phyloP scores from a whole-genome alignment of 345 rosid genomes.

The Acer negundo region DNA sequence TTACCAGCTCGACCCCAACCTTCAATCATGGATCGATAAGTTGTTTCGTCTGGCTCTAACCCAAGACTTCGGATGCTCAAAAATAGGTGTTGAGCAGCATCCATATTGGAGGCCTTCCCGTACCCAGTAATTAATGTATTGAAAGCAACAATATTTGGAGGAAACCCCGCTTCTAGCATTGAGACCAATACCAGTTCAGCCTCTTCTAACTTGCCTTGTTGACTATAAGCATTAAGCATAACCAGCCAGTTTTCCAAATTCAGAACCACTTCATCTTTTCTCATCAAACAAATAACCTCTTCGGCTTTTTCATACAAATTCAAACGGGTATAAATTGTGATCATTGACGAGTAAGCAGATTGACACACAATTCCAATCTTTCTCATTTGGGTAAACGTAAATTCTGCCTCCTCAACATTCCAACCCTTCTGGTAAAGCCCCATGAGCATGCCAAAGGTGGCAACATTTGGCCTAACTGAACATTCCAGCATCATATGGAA shows the following conservation, averaged over 20 bases:
- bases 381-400: conserved; percentile 69
- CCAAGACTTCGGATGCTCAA: conserved; percentile 44
- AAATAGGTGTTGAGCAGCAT: conserved; percentile 62
- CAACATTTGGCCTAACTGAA: conserved; percentile 70
- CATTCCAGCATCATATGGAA: conserved; percentile 75
- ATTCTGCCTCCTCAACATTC: conserved; percentile 78
- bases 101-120: conserved; percentile 75
- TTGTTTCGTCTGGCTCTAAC: conserved; percentile 77
- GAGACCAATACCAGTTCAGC: conserved; percentile 60
- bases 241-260: conserved; percentile 84
- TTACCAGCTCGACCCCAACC: conserved; percentile 85
- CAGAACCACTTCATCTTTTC: conserved; percentile 51
- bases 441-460: conserved; percentile 90
- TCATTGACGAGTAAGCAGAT: conserved; percentile 90
- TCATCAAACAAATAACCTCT: conserved; percentile 57
- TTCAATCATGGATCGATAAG: conserved; percentile 88
- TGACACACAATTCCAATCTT: conserved; percentile 61
- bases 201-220: conserved; percentile 72
- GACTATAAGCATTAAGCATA: conserved; percentile 80
- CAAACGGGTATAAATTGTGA: conserved; percentile 79
- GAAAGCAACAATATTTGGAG: conserved; percentile 65
- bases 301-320: conserved; percentile 75
- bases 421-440: conserved; percentile 73
- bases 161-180: conserved; percentile 60
- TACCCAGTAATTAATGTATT: conserved; percentile 83